Conservation (phyloP, 495 filamentous ascomycete species). For the Daldinia childiae region DNA sequence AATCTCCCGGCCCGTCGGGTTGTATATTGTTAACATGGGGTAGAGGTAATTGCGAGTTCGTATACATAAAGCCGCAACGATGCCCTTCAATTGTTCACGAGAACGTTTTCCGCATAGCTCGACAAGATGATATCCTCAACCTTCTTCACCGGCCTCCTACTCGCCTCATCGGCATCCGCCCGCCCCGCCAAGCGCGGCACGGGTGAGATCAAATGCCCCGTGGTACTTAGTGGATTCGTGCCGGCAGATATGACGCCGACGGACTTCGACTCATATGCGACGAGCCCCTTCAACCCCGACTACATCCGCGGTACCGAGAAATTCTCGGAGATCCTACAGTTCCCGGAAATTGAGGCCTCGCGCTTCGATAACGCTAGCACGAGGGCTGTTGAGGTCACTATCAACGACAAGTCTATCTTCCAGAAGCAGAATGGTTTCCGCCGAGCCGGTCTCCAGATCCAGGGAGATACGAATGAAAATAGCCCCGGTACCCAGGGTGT, state of each 20-base stretch:
- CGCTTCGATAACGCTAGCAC: constrained; percentile 55
- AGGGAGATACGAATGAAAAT: constrained; percentile 57
- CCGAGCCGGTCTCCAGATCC: constrained; percentile 62
- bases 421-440: constrained; percentile 65
- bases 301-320: constrained; percentile 59
- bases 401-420: constrained; percentile 64
- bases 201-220: constrained; percentile 52
- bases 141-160: constrained; percentile 36
- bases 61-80: constrained; percentile 23
- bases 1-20: constrained; percentile 23
- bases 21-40: constrained; percentile 5
- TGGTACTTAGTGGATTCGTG: constrained; percentile 58
- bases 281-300: constrained; percentile 57
- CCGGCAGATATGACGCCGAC: constrained; percentile 38
- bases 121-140: constrained; percentile 40
- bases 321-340: constrained; percentile 58
- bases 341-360: constrained; percentile 49
- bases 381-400: constrained; percentile 59
- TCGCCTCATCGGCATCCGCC: constrained; percentile 32
- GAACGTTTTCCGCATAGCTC: not conserved
- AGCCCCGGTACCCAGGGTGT: constrained; percentile 57
- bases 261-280: constrained; percentile 56
- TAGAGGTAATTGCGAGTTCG: not conserved
- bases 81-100: not conserved
- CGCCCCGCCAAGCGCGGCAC: constrained; percentile 37